Percentiles rank a stretch among this genome's conserved stretches.
These are phyloP conservation scores for Pseudonitzschia multiseries DNA, from an alignment of 108 stramenopile genomes.

Conservation along the genomic window DNA sequence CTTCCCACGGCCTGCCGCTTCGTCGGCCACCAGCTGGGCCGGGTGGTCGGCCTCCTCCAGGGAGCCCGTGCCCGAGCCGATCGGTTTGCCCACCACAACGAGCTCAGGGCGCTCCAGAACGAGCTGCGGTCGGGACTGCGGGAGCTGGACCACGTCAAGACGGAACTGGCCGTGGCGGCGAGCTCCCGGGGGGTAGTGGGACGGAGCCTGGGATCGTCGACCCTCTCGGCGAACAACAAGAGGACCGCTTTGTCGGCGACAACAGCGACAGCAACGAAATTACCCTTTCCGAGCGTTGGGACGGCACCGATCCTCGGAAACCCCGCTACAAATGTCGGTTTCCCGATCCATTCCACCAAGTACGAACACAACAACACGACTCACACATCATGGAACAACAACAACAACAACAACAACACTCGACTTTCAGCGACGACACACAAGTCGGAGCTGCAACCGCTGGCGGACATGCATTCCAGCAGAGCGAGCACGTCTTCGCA, in stretches of 20 bases:
- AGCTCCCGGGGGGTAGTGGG: slow-evolving; percentile 37
- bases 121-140: slow-evolving; percentile 77
- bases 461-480: too few species aligned
- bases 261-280: background rate
- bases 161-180: slow-evolving; percentile 77
- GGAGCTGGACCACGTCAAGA: slow-evolving; percentile 80
- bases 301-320: too few species aligned
- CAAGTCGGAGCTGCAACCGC: too few species aligned
- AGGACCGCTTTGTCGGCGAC: background rate
- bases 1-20: slow-evolving; percentile 64
- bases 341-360: background rate
- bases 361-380: background rate
- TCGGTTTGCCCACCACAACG: slow-evolving; percentile 72
- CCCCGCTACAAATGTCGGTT: background rate
- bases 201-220: slow-evolving; percentile 49
- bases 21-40: slow-evolving; percentile 68
- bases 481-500: background rate
- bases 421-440: too few species aligned
- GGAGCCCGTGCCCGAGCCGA: slow-evolving; percentile 82
- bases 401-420: too few species aligned
- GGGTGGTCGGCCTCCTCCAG: slow-evolving; percentile 79
- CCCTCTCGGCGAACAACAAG: slow-evolving; percentile 49
- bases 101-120: slow-evolving; percentile 74
- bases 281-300: background rate
- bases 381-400: background rate